Conservation (phyloP, 129 eudicot species). For the Daucus carota region DH1_v3.0 NC_030382.2:58912501-58913000, state of each 20-base stretch:
- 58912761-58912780: constrained; percentile 16
- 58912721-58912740: not conserved
- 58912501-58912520: not conserved
- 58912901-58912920: constrained; percentile 81
- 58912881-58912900: constrained; percentile 74
- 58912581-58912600: not conserved
- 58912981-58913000: constrained; percentile 85
- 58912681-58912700: not conserved
- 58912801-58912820: constrained; percentile 55
- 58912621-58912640: not conserved
- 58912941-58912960: constrained; percentile 86
- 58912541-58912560: not conserved
- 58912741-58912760: not conserved
- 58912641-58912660: not conserved
- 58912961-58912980: constrained; percentile 91
- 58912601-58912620: not conserved
- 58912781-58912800: constrained; percentile 30
- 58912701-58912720: not conserved
- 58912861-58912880: constrained; percentile 86
- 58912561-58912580: not conserved
- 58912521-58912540: not conserved
- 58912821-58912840: constrained; percentile 53
- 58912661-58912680: not conserved
- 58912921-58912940: constrained; percentile 59
- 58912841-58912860: constrained; percentile 59